Evolutionary conservation across 2,329 filamentous ascomycete species (phyloP), one percentile per base, ranked within the genome.

Genomic region (Microcera coccophila): DNA sequence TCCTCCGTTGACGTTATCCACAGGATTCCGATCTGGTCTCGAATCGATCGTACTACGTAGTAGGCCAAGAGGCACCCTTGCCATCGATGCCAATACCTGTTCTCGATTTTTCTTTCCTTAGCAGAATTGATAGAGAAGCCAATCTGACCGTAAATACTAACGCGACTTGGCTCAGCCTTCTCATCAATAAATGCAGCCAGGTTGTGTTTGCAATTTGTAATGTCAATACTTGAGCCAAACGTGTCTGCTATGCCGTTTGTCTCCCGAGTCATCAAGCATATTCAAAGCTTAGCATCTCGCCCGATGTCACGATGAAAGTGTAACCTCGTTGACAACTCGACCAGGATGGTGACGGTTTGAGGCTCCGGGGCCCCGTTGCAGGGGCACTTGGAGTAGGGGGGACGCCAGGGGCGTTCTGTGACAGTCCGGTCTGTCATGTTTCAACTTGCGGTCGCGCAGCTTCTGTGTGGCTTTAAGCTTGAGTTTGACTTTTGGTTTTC

Each of bases 381-480:
- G 44, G 42, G 28, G 36, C 37, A 35, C 16, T 15, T 17, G n/a
- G n/a, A n/a, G n/a, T n/a, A n/a, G 31, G 39, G 20, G 35, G 34
- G 35, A 28, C 39, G 24, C 20, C 34, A 41, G 39, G 44, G 44
- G 39, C 43, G 14, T 3, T 26, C 16, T 20, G 43, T 42, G 37
- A 36, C 36, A 32, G 33, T 49, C 41, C 53, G 45, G 46, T 46
- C 52, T 48, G 38, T 45, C 24, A 32, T 37, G 55, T 58, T 58
- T 58, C 52, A 53, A 52, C 42, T 58, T 58, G 41, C 53, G 55
- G 55, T 49, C 9, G 16, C 18, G 24, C 24, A 9, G n/a, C 24
- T 28, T 28, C 24, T 28, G 24, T 9, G 24, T 14, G n/a, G n/a
- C n/a, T n/a, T n/a, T n/a, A 26, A 12, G 12, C 12, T 12, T 12